Percentiles rank a stretch among this genome's conserved stretches.
phyloP scores from a whole-genome alignment of 805 yeast species.

The Candida saitoana region DNA sequence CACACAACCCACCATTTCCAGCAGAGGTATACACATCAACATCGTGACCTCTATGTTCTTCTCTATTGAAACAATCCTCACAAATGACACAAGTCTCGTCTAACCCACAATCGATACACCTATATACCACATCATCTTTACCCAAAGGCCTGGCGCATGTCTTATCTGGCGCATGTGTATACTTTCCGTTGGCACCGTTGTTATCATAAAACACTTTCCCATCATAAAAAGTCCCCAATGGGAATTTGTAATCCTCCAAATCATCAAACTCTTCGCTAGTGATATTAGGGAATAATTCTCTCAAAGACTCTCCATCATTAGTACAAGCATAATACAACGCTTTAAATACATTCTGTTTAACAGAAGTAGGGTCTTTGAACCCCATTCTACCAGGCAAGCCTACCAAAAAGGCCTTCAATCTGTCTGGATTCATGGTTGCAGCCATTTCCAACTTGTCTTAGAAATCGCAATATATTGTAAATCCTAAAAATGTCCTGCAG shows the following conservation, averaged over 20 bases:
- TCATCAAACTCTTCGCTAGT: constrained; percentile 14
- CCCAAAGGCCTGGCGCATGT: constrained; percentile 66
- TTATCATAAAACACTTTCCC: constrained; percentile 13
- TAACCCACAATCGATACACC: constrained; percentile 72
- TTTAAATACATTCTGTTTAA: constrained; percentile 21
- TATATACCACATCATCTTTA: constrained; percentile 61
- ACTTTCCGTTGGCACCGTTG: constrained; percentile 8
- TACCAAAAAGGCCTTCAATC: constrained; percentile 24
- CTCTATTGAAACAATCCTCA: constrained; percentile 63
- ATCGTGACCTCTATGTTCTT: constrained; percentile 64
- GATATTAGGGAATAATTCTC: constrained; percentile 30
- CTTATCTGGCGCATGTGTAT: constrained; percentile 51
- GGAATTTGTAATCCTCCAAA: constrained; percentile 11
- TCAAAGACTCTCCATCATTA: constrained; percentile 34
- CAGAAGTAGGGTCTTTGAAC: constrained; percentile 10
- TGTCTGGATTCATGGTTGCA: constrained; percentile 17
- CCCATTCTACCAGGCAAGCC: constrained; percentile 18
- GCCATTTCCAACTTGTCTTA: neutral
- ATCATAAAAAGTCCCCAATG: constrained; percentile 5
- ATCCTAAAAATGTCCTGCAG: neutral
- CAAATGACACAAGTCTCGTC: constrained; percentile 80
- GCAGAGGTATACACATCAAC: constrained; percentile 50
- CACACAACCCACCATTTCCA: constrained; percentile 61
- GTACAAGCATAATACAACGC: constrained; percentile 31
- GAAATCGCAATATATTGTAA: neutral